phyloP scores from a whole-genome alignment of 1,284 basidiomycete species.

The Puccinia triticina region DNA sequence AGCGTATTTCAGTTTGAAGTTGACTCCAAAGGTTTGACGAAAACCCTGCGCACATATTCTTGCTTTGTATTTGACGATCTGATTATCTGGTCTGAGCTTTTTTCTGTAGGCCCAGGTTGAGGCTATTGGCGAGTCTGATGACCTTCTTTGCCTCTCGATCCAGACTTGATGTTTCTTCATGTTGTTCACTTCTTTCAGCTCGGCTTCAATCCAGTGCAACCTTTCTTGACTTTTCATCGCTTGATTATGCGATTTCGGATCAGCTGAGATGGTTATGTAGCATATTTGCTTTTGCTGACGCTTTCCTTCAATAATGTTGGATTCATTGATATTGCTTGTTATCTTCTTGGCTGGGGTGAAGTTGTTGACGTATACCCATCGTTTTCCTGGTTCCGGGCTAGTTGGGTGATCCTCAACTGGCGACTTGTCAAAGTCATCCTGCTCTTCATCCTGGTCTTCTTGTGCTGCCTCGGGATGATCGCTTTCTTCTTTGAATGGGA shows the following conservation, averaged over 20 bases:
- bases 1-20: not conserved
- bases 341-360: too few species aligned
- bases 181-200: not conserved
- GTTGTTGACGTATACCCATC: too few species aligned
- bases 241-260: not conserved
- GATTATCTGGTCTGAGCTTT: not conserved
- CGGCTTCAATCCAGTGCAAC: not conserved
- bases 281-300: too few species aligned
- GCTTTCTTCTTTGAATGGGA: too few species aligned
- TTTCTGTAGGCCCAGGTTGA: not conserved
- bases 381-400: too few species aligned
- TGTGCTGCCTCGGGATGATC: too few species aligned
- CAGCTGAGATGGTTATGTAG: not conserved
- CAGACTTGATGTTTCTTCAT: not conserved
- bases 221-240: not conserved
- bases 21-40: not conserved
- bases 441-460: too few species aligned
- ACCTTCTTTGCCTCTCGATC: not conserved
- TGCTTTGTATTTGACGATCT: constrained; percentile 10
- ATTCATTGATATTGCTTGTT: not conserved
- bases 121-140: not conserved
- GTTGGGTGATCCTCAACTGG: too few species aligned
- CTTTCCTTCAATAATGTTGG: too few species aligned
- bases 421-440: too few species aligned
- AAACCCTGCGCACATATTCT: constrained; percentile 23